Evolutionary conservation across 2,329 filamentous ascomycete genomes (phyloP), one percentile per base, ranked within the genome.

Genomic region (Penicillium sp.): DNA sequence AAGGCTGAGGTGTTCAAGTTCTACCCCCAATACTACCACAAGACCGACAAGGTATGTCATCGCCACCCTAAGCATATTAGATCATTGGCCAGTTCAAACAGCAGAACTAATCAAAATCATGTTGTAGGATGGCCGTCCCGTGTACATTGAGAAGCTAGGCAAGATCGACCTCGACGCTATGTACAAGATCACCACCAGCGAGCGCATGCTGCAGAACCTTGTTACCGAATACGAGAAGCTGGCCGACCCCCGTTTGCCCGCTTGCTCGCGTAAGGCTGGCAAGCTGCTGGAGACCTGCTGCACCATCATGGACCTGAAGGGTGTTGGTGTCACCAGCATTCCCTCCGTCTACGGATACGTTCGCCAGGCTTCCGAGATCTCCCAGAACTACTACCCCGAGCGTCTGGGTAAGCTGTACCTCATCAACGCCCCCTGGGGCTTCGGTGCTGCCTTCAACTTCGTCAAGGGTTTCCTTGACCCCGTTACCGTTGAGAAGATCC

Each of bases 11-110:
- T 99, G 57, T 90, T 90, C 77, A 82, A 93, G 78, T 96, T 90
- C 83, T 99, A 99, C 80, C 91, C 91, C 48, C 95, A 99, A 80
- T 99, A 95, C 82, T 99, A 99, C 82, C 95, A 99, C 85, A 97
- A 97, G 64, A 80, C 76, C 1, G 79, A 81, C 63, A 80, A 79
- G 75, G 83, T 84, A 73, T 21, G 71, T 61, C 46, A 21, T 46
- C 14, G 11, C 4, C 35, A 24, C 7, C 35, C 9, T 4, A 19
- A 19, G n/a, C 16, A 39, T 39, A 39, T 16, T 39, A 7, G 3
- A 3, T 31, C 10, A 46, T 11, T 33, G 7, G 31, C n/a, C n/a
- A 22, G n/a, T 6, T 35, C 16, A 21, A 26, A 33, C 16, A 24
- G 14, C 7, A 44, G 31, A 44, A 27, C 19, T 33, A 31, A 43